Conservation (phyloP, 164 flowering plant species). For the Kingdonia uniflora region DNA sequence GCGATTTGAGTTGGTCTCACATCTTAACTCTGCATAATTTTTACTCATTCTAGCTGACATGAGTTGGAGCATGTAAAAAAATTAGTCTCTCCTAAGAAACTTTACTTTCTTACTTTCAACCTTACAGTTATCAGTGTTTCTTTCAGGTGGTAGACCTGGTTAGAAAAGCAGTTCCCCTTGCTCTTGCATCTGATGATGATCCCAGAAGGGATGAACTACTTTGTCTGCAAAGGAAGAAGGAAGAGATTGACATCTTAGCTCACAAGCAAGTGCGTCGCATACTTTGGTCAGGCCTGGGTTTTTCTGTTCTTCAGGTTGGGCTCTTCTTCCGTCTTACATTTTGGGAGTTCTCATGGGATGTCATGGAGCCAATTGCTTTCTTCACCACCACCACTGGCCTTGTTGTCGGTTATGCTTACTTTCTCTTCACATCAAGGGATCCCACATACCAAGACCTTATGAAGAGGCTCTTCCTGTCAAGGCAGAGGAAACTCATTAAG, state of each 20-base stretch:
- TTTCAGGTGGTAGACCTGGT: conserved; percentile 68
- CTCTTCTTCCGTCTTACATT: conserved; percentile 81
- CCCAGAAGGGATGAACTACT: conserved; percentile 58
- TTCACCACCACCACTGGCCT: conserved; percentile 61
- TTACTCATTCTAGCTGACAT: too few species aligned
- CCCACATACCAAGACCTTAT: conserved; percentile 79
- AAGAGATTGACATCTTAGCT: conserved; percentile 64
- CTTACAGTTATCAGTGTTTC: too few species aligned
- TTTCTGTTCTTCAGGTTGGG: conserved; percentile 54
- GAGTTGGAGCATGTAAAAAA: too few species aligned
- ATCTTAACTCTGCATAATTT: too few species aligned
- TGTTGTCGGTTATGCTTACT: conserved; percentile 73
- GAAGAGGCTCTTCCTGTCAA: conserved; percentile 66
- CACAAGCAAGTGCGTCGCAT: conserved; percentile 69
- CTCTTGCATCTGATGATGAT: conserved; percentile 59
- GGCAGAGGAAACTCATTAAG: conserved; percentile 68
- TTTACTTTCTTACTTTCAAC: too few species aligned
- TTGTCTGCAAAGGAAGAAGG: conserved; percentile 49
- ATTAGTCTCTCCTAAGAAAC: too few species aligned
- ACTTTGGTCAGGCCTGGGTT: conserved; percentile 65
- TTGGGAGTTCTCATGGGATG: conserved; percentile 98
- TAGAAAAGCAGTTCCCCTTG: conserved; percentile 67
- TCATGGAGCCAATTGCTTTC: conserved; percentile 89
- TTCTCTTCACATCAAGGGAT: conserved; percentile 70
- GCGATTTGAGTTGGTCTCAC: too few species aligned